Base-by-base conservation (phyloP, 805 yeast genomes). In the Candida xiaguanensis region DNA sequence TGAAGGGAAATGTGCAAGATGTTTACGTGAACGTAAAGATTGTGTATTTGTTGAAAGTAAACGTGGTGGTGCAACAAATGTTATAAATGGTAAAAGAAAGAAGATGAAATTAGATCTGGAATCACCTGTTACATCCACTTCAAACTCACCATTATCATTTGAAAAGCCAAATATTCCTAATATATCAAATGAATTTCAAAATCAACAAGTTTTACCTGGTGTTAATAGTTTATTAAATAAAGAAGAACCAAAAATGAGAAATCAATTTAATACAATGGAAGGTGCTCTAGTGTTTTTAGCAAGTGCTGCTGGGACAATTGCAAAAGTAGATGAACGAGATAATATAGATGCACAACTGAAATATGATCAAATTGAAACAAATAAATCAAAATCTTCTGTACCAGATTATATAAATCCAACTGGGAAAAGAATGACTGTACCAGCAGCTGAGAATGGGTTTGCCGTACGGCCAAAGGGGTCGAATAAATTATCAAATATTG, bases 1-100 rank as follows among this genome's bases (percentile, higher is more conserved):
- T 32, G 79, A 77, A 4, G 93, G 95, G 3, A 93, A 95, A 3
- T 90, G 98, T 68, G 81, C 78, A 2, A 65, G 97, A 36, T 90
- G 98, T 53, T 72, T 74, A 44, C 70, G 97, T 31, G 96, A 90
- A 54, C 69, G 95, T 12, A 77, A 77, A 48, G 88, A 82, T 49
- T 90, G 98, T 61, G 80, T 82, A 12, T 79, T 85, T 55, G 74
- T 69, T 7, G 72, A 67, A 16, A 51, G 57, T 17, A 60, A 55
- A 40, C 44, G 69, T 28, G 67, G 70, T 15, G 62, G 62, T 8
- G 35, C 49, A 20, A 35, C 46, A 7, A 53, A 51, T 42, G 42
- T 54, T 7, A 50, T 65, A 46, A 73, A 74, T n/a, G 79, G 75
- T 20, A 67, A 74, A 32, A 64, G 76, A 31, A 65, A 85, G 44